Conservation (phyloP, 257 asterid genomes). For the Capsicum rhomboideum region DNA sequence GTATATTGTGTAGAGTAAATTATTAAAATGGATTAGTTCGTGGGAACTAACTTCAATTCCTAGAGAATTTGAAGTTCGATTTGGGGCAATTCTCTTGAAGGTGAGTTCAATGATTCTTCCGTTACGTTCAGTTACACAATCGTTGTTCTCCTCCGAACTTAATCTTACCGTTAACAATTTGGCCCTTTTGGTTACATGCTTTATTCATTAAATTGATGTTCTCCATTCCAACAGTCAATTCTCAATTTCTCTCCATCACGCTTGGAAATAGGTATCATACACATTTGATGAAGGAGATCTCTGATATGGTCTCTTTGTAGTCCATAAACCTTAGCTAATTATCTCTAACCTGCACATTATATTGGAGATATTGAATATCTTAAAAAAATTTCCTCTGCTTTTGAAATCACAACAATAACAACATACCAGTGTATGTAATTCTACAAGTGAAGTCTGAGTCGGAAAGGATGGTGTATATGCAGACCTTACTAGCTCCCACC, state of each 20-base stretch:
- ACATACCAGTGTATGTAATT: too few relatives aligned
- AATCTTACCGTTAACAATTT: not conserved
- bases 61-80: too few relatives aligned
- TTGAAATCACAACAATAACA: too few relatives aligned
- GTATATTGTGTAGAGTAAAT: not conserved
- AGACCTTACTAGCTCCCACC: too few relatives aligned
- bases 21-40: not conserved
- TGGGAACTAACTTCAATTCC: not conserved
- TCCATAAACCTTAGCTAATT: not conserved
- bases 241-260: not conserved
- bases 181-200: not conserved
- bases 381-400: not conserved
- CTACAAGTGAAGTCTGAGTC: too few relatives aligned
- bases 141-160: too few relatives aligned
- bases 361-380: not conserved
- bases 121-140: not conserved
- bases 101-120: not conserved
- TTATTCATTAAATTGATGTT: not conserved
- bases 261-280: not conserved
- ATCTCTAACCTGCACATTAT: not conserved
- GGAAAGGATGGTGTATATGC: too few relatives aligned
- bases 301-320: not conserved
- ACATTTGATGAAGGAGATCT: not conserved
- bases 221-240: not conserved
- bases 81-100: not conserved